These are phyloP conservation scores for Ogataea ramenticola DNA, from an alignment of 805 yeast species.

Conservation along the genomic window DNA sequence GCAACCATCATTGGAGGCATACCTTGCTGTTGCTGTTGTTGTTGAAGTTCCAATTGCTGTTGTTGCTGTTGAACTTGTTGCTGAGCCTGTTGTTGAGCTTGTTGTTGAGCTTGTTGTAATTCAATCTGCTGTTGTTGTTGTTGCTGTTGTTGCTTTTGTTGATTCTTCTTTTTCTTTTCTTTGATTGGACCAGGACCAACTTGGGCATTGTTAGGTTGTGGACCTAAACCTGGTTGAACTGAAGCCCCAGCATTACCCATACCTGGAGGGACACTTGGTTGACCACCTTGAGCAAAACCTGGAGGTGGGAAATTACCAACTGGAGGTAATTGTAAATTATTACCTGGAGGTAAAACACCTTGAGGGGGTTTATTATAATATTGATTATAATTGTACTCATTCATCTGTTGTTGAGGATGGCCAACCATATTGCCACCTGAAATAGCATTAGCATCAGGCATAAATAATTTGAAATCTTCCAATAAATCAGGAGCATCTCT, in stretches of 20 bases:
- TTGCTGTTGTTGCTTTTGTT: neutral
- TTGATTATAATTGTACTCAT: constrained; percentile 12
- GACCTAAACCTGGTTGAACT: neutral
- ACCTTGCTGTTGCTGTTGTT: constrained; percentile 9
- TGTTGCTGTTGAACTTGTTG: constrained; percentile 6
- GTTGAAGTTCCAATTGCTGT: constrained; percentile 6
- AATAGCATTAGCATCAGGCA: constrained; percentile 63
- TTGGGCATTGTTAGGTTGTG: neutral
- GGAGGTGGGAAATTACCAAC: constrained; percentile 84
- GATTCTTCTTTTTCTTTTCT: constrained; percentile 16
- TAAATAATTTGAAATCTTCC: constrained; percentile 90
- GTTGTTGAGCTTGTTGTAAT: constrained; percentile 6
- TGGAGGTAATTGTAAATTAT: constrained; percentile 64
- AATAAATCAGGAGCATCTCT: constrained; percentile 90
- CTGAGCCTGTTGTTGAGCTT: neutral
- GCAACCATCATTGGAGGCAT: constrained; percentile 23
- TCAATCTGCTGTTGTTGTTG: constrained; percentile 4
- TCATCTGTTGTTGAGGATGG: constrained; percentile 9
- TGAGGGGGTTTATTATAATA: constrained; percentile 1
- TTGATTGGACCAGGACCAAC: constrained; percentile 11
- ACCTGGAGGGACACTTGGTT: neutral
- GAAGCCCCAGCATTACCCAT: constrained; percentile 1
- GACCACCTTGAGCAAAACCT: constrained; percentile 20
- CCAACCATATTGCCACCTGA: constrained; percentile 20
- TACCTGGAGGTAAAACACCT: constrained; percentile 7